Evolutionary conservation across 176 grass and related monocot species (phyloP).

Genomic region (Dendrocalamus sinicus): DNA sequence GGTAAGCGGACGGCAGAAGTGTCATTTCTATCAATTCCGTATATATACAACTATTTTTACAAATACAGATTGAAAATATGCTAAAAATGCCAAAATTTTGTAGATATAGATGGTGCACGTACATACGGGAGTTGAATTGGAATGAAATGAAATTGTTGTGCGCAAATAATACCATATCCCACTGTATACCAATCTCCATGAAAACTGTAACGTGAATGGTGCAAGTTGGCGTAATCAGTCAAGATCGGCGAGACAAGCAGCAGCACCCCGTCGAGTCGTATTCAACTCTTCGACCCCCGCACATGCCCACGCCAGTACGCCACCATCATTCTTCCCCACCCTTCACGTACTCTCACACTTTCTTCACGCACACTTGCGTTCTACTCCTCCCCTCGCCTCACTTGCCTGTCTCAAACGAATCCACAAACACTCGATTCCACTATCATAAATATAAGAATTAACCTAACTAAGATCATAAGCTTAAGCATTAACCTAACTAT

Average conservation of each 20-base stretch:
- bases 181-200: neutral
- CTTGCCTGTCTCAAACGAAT: neutral
- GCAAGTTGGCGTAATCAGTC: too few relatives aligned
- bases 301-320: conserved; percentile 36
- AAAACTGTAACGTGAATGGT: neutral
- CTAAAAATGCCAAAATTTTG: neutral
- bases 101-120: neutral
- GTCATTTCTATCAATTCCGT: too few relatives aligned
- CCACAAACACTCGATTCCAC: neutral
- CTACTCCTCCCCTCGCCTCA: neutral
- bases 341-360: conserved; percentile 23
- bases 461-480: too few relatives aligned
- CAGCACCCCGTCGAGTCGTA: neutral
- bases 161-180: neutral
- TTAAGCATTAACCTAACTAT: too few relatives aligned
- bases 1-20: too few relatives aligned
- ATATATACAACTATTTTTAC: too few relatives aligned
- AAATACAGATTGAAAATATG: too few relatives aligned
- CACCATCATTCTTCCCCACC: conserved; percentile 21
- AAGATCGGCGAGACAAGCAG: neutral
- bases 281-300: neutral
- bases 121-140: neutral
- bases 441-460: too few relatives aligned
- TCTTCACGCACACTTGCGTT: neutral
- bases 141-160: neutral